phyloP scores from a whole-genome alignment of 2,329 filamentous ascomycete genomes.

The Periconia sp. region DNA sequence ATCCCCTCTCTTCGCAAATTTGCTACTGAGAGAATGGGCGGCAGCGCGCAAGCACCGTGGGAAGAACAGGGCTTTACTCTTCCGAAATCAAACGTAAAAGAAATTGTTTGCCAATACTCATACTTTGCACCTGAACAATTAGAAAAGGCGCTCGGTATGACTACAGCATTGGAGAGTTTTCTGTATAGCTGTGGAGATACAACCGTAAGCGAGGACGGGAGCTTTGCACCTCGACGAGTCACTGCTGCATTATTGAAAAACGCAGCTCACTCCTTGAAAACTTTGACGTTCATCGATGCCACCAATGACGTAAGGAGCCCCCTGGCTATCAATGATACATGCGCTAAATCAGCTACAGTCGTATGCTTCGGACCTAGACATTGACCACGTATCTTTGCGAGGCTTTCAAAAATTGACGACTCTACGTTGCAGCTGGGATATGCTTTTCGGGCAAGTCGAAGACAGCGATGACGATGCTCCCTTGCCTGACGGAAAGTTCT shows the following conservation, averaged over 20 bases:
- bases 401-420: not conserved
- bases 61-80: no score
- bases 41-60: not conserved
- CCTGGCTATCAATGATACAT: no score
- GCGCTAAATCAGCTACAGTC: not conserved
- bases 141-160: not conserved
- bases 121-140: not conserved
- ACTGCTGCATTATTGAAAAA: not conserved
- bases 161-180: not conserved
- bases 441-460: not conserved
- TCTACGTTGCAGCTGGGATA: not conserved
- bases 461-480: not conserved
- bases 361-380: not conserved
- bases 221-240: not conserved
- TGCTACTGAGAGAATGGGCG: not conserved
- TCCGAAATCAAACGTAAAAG: not conserved
- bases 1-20: not conserved
- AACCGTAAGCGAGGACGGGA: not conserved
- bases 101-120: not conserved
- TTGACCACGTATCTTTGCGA: not conserved
- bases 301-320: no score
- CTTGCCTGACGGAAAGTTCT: not conserved
- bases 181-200: not conserved
- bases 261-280: conserved; percentile 1
- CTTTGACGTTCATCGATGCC: not conserved